Conservation (phyloP, 345 rosid species). For the Salix arbutifolia region DNA sequence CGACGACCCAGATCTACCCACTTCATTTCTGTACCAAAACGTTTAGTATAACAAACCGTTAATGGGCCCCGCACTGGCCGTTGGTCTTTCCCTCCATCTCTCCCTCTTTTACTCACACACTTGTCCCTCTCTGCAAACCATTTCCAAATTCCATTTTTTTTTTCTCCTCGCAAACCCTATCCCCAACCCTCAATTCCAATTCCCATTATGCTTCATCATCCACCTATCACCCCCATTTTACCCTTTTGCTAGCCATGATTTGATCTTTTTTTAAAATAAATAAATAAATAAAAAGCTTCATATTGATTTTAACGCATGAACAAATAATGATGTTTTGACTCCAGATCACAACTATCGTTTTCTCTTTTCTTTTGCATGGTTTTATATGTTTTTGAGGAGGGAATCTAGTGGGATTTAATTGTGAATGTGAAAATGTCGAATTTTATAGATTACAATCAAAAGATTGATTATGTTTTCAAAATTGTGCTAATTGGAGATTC, state of each 20-base stretch:
- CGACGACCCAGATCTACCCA: background rate
- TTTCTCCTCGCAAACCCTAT: constrained; percentile 2
- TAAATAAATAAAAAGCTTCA: background rate
- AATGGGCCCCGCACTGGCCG: constrained; percentile 57
- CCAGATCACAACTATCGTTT: constrained; percentile 3
- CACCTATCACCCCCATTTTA: background rate
- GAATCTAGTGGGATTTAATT: constrained; percentile 1
- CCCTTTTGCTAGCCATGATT: background rate
- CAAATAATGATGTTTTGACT: background rate
- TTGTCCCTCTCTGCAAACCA: background rate
- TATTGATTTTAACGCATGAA: background rate
- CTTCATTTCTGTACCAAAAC: background rate
- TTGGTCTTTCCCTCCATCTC: constrained; percentile 24
- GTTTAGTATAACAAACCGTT: constrained; percentile 22
- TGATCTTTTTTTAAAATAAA: background rate
- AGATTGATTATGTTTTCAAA: constrained; percentile 83
- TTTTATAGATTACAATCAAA: constrained; percentile 70
- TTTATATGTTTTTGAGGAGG: background rate
- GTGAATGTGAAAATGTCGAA: constrained; percentile 48
- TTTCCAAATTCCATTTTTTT: background rate
- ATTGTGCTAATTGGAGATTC: constrained; percentile 82
- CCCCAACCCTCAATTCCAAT: constrained; percentile 12
- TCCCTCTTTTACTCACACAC: constrained; percentile 1
- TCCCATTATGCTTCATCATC: background rate
- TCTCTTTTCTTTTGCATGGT: background rate